phyloP scores from a whole-genome alignment of 805 yeast species.

The Pichia eremophila region DNA sequence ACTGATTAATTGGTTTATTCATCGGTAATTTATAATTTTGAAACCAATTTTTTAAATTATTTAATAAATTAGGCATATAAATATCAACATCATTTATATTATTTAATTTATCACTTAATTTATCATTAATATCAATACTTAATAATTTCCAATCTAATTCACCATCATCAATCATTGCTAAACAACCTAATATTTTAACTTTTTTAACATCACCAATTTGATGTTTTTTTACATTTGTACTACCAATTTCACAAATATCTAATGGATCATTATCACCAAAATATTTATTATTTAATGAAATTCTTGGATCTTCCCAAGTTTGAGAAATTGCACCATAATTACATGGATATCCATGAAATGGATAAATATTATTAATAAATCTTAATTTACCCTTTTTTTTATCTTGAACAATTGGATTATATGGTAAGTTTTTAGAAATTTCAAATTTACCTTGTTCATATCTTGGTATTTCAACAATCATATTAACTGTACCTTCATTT shows the following conservation, averaged over 20 bases:
- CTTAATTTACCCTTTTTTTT: conserved; percentile 58
- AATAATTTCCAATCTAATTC: conserved; percentile 94
- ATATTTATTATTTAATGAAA: conserved; percentile 26
- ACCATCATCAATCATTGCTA: conserved; percentile 83
- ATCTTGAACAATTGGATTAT: conserved; percentile 79
- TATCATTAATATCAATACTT: conserved; percentile 59
- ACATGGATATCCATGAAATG: conserved; percentile 76
- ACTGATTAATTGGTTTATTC: conserved; percentile 66
- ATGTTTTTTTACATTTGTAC: no score
- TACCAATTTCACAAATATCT: conserved; percentile 87
- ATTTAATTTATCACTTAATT: conserved; percentile 49
- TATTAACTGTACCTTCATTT: conserved; percentile 38
- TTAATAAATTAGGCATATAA: conserved; percentile 61
- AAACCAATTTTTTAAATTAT: conserved; percentile 70
- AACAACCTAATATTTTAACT: conserved; percentile 64
- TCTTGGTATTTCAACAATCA: conserved; percentile 71
- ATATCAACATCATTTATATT: conserved; percentile 60
- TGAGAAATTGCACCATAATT: conserved; percentile 87
- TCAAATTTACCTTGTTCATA: conserved; percentile 84
- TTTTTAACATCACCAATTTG: conserved; percentile 42
- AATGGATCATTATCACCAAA: conserved; percentile 92
- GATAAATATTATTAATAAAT: conserved; percentile 71
- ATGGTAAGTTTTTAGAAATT: conserved; percentile 44
- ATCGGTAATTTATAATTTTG: conserved; percentile 76
- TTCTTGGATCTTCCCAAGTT: conserved; percentile 95